Evolutionary conservation across 495 filamentous ascomycete genomes (phyloP).

Genomic region (Tuber melanosporum): DNA sequence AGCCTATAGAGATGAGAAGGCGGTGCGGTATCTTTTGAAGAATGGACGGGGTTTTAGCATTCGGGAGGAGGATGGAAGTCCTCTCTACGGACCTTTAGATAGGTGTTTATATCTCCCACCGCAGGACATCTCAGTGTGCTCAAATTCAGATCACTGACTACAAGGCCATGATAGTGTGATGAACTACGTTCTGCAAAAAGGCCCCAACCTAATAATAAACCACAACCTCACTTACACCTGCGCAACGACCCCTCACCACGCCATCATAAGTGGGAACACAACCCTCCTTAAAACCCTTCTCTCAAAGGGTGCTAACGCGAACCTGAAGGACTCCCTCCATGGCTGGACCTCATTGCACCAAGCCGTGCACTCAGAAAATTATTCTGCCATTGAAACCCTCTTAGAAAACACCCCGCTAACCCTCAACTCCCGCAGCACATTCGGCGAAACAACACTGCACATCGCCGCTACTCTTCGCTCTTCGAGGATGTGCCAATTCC

Average conservation of each 20-base stretch:
- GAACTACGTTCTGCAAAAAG: neutral
- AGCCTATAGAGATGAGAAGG: neutral
- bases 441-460: neutral
- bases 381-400: neutral
- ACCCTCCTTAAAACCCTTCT: constrained; percentile 2
- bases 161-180: neutral
- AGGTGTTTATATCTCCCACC: neutral
- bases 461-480: neutral
- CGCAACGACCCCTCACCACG: neutral
- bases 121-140: neutral
- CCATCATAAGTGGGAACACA: constrained; percentile 1
- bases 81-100: neutral
- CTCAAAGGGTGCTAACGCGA: neutral
- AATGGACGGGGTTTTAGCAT: neutral
- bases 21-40: neutral
- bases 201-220: neutral
- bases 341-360: neutral
- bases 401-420: neutral
- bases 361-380: neutral
- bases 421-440: neutral
- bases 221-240: neutral
- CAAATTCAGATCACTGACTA: neutral
- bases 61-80: neutral
- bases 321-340: neutral
- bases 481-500: neutral